Base-by-base conservation (phyloP, 192 early-diverging fungal species). In the Oehlia diaphana region DNA sequence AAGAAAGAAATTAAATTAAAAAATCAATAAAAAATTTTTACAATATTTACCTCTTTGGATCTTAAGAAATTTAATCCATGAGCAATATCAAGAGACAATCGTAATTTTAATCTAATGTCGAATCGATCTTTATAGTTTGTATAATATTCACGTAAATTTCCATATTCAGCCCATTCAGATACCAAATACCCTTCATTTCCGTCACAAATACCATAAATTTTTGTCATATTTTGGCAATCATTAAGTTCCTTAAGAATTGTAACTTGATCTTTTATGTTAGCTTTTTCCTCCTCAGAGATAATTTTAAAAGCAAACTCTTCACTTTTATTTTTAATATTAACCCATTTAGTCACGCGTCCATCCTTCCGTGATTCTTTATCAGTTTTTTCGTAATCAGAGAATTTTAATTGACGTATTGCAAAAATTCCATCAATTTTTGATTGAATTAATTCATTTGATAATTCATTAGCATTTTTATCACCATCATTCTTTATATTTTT, bases 91-190 rank as follows among this genome's bases (percentile, higher is more conserved):
- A 58, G 3, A 3, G 77, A 66, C 21, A 70, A 62, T 12, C 26
- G 26, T 39, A 61, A 21, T 61, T 78, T 78, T 4, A 19, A 53
- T 53, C 16, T 1, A 0, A 4, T 12, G 7, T 9, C 3, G 50
- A 66, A 78, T 3, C 28, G 47, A n/a, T 70, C 33, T n/a, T 78
- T 49, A 31, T 9, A 21, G 19, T 28, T 33, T 58, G 9, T 19
- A 61, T 78, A 78, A 21, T 58, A 23, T 26, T 69, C 50, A 33
- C 44, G 10, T 3, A 70, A 19, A 35, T 28, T 61, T 39, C 77
- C 77, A 21, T 13, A 37, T 69, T 78, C 53, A 9, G 77, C 67
- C 77, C 77, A 78, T 69, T 78, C 77, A n/a, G 69, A 35, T 26
- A 78, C 77, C 33, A 69, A 70, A 13, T 62, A 66, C 9, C 3